These are phyloP conservation scores for Xylaria sp. DNA, from an alignment of 2,329 filamentous ascomycete genomes.

Conservation along the genomic window DNA sequence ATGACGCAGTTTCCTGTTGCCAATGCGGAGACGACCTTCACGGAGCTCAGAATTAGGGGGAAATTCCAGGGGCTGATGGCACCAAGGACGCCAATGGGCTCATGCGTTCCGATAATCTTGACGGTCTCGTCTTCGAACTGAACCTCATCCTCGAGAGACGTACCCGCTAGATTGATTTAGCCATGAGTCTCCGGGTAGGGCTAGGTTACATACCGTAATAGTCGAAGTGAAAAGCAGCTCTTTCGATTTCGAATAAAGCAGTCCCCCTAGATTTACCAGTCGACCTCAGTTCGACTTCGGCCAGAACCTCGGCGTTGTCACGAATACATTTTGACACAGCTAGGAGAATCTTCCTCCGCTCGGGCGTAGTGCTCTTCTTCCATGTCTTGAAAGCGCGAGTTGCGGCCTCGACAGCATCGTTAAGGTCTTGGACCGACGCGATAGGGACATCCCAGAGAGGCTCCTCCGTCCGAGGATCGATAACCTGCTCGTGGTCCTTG, in stretches of 20 bases:
- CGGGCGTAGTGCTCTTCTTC: slow-evolving; percentile 46
- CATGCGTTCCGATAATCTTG: slow-evolving; percentile 46
- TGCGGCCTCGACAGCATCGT: slow-evolving; percentile 48
- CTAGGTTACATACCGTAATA: slow-evolving; percentile 39
- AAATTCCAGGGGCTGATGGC: slow-evolving; percentile 67
- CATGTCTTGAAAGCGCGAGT: slow-evolving; percentile 50
- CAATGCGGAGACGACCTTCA: slow-evolving; percentile 55
- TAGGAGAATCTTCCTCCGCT: slow-evolving; percentile 45
- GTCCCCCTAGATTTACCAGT: slow-evolving; percentile 53
- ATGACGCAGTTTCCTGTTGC: slow-evolving; percentile 59
- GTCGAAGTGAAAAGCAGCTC: slow-evolving; percentile 41
- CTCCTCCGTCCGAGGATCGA: slow-evolving; percentile 50
- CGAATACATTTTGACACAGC: slow-evolving; percentile 45
- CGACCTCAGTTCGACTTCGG: slow-evolving; percentile 49
- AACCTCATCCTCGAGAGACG: slow-evolving; percentile 48
- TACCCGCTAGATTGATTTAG: slow-evolving; percentile 29
- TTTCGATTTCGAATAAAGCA: slow-evolving; percentile 44
- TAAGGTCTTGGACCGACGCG: slow-evolving; percentile 44
- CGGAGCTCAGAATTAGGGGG: slow-evolving; percentile 48
- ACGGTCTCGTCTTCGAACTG: slow-evolving; percentile 49
- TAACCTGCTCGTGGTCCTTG: slow-evolving; percentile 40
- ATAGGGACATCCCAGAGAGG: slow-evolving; percentile 50
- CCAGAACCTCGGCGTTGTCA: slow-evolving; percentile 46
- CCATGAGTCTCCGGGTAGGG: background rate
- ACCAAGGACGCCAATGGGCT: slow-evolving; percentile 52